phyloP scores from a whole-genome alignment of 805 yeast species.

The Metschnikowia gruessii region DNA sequence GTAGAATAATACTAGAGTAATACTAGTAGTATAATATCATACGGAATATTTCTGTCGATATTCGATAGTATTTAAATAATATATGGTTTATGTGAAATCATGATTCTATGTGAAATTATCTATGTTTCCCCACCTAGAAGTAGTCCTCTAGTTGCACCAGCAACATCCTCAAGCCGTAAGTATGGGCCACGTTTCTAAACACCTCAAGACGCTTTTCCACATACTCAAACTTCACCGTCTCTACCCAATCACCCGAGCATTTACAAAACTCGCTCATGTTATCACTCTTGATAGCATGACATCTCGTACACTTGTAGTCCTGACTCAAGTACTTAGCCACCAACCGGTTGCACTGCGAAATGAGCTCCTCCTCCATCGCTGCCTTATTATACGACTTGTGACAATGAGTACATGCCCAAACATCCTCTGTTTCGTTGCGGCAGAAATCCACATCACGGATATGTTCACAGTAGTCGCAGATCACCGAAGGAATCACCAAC shows the following conservation, averaged over 20 bases:
- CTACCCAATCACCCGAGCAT: constrained; percentile 87
- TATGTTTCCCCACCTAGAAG: too few species aligned
- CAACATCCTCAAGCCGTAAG: constrained; percentile 59
- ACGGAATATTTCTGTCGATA: too few species aligned
- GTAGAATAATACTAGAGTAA: too few species aligned
- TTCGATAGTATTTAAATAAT: too few species aligned
- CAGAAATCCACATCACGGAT: constrained; percentile 81
- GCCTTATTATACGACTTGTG: constrained; percentile 59
- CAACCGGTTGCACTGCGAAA: constrained; percentile 56
- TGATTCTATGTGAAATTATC: too few species aligned
- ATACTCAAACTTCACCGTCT: constrained; percentile 46
- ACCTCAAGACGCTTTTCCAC: constrained; percentile 46
- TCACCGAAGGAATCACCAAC: constrained; percentile 59
- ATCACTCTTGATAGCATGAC: constrained; percentile 62
- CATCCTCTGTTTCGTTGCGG: constrained; percentile 50
- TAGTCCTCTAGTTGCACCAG: constrained; percentile 32
- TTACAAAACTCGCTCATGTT: constrained; percentile 72
- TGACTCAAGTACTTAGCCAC: constrained; percentile 68
- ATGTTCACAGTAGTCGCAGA: constrained; percentile 77
- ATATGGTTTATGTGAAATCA: too few species aligned
- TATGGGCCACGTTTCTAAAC: constrained; percentile 57
- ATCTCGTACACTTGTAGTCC: constrained; percentile 77
- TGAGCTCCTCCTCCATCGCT: constrained; percentile 73
- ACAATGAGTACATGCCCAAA: constrained; percentile 70
- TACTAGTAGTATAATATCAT: too few species aligned